A percentile compares a stretch with the other conserved stretches of the same genome.
Conservation (phyloP, 2,329 filamentous ascomycete genomes). For the Epichloe glyceriae region DNA sequence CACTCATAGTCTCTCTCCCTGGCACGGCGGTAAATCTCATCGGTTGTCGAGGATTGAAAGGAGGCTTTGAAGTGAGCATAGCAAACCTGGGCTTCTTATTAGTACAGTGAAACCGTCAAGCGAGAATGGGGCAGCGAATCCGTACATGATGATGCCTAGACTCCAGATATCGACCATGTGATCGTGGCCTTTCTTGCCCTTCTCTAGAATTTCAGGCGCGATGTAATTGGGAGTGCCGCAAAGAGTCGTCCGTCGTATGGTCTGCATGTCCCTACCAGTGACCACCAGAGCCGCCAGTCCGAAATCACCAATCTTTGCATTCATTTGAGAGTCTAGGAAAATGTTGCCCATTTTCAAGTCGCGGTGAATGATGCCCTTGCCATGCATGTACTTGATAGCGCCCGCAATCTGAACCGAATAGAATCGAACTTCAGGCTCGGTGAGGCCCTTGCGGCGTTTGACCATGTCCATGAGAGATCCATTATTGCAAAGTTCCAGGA, state of each 20-base stretch:
- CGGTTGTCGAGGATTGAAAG: constrained; percentile 82
- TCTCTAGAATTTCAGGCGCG: constrained; percentile 89
- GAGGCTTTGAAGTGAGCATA: constrained; percentile 90
- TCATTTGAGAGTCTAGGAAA: constrained; percentile 89
- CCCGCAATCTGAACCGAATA: constrained; percentile 92
- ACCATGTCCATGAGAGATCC: constrained; percentile 97
- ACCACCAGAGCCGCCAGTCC: constrained; percentile 84
- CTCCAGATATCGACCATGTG: constrained; percentile 99
- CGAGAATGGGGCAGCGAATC: neutral
- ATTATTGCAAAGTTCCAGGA: constrained; percentile 88
- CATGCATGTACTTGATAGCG: constrained; percentile 96
- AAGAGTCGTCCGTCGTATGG: constrained; percentile 74
- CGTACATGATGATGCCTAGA: constrained; percentile 87
- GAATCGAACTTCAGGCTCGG: constrained; percentile 84
- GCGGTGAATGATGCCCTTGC: constrained; percentile 87
- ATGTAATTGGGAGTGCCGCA: constrained; percentile 98
- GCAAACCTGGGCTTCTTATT: constrained; percentile 51
- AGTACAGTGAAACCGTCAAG: neutral
- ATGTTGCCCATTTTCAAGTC: constrained; percentile 98
- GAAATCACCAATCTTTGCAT: constrained; percentile 96
- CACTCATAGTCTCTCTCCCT: constrained; percentile 65
- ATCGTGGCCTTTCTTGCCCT: constrained; percentile 86
- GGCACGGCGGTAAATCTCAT: constrained; percentile 69
- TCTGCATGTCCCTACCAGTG: constrained; percentile 80
- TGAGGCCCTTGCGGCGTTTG: constrained; percentile 78